phyloP scores from a whole-genome alignment of 331 rosid genomes.

The Ulmus americana region DNA sequence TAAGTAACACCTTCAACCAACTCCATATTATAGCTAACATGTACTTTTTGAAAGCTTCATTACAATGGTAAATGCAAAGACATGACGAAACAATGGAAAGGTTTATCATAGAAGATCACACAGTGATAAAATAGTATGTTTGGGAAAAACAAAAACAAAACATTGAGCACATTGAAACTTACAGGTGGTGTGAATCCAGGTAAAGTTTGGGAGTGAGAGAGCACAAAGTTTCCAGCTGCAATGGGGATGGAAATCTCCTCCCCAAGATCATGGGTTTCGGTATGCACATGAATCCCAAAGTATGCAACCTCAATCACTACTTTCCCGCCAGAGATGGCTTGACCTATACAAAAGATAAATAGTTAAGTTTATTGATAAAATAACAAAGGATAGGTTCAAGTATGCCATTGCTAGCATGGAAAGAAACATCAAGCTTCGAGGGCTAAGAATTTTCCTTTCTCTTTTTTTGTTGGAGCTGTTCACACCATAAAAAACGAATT shows the following conservation, averaged over 20 bases:
- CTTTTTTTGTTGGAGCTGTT: background rate
- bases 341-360: slow-evolving; percentile 31
- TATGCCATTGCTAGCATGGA: background rate
- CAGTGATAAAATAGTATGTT: background rate
- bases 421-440: background rate
- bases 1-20: background rate
- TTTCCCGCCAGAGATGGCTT: slow-evolving; percentile 53
- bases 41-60: background rate
- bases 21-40: background rate
- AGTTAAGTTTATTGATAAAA: slow-evolving; percentile 6
- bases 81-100: background rate
- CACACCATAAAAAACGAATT: background rate
- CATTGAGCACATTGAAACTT: slow-evolving; percentile 30
- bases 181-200: slow-evolving; percentile 67
- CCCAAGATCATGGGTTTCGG: slow-evolving; percentile 51
- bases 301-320: slow-evolving; percentile 54
- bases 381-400: background rate
- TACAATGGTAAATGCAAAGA: background rate
- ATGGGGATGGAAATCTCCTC: slow-evolving; percentile 57
- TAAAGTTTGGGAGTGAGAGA: slow-evolving; percentile 59
- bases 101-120: background rate
- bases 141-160: background rate
- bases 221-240: slow-evolving; percentile 47
- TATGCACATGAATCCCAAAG: slow-evolving; percentile 51
- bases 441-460: background rate